Evolutionary conservation across 1,284 basidiomycete species (phyloP), one percentile per base, ranked within the genome.

Genomic region (Trichosporon inkin): DNA sequence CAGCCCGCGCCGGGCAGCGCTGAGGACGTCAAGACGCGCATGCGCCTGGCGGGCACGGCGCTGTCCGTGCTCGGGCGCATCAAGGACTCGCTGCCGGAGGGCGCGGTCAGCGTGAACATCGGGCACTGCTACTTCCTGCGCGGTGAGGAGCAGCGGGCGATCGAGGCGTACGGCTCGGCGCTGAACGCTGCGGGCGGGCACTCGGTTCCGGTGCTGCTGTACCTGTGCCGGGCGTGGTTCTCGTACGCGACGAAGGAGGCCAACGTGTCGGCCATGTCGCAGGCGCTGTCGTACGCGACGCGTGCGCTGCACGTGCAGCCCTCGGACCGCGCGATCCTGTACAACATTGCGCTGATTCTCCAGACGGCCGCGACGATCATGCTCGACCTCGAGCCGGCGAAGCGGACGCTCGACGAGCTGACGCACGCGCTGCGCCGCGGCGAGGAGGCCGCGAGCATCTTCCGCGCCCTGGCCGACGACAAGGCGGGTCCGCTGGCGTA

Each of bases 261-360:
- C 69, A 89, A 86, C 49, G 90, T 88, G 69, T 72, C 80, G 0
- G 85, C 88, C 0, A 90, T 96, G 85, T 84, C 84, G 61, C 86
- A 84, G 20, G 89, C 92, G 0, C 80, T 96, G 51, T 81, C 83
- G 62, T 90, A 88, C 75, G 89, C 87, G 14, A 88, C 93, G 71
- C 82, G 81, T 79, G 92, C 92, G 1, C 81, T 88, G 24, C 87
- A 89, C 68, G 75, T 92, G 19, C 85, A 88, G 67, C 91, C 92
- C 0, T 83, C 82, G 60, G 93, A 97, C 80, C 92, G 92, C 70
- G 89, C 90, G 6, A 87, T 89, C 55, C 67, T 90, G 41, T 97
- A 94, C 79, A 97, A 97, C 75, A 89, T 96, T 70, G 93, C 92
- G 57, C 92, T 96, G 88, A 91, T 97, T 37, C 87, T 93, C 76